phyloP scores from a whole-genome alignment of 768 basidiomycete genomes.

The Podaxis pistillaris region DNA sequence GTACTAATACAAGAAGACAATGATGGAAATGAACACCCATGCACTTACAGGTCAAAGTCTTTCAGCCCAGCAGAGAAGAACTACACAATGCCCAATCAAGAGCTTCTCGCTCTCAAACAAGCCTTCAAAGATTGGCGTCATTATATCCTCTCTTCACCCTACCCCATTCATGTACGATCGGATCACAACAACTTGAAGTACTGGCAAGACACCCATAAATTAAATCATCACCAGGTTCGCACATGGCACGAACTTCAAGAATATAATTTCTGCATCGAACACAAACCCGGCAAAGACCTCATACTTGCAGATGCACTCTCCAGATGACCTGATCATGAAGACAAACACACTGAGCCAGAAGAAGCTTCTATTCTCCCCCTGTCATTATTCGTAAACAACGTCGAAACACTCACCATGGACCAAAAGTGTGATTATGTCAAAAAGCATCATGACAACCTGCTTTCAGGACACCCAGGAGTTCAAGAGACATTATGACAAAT shows the following conservation, averaged over 20 bases:
- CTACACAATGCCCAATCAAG: not conserved
- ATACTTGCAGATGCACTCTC: constrained; percentile 19
- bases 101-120: not conserved
- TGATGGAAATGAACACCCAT: not conserved
- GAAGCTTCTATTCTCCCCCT: not conserved
- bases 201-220: constrained; percentile 22
- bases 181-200: constrained; percentile 12
- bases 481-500: no score
- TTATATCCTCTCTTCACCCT: not conserved
- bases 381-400: no score
- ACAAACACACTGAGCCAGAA: constrained; percentile 17
- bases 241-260: constrained; percentile 29
- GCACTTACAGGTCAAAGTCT: constrained; percentile 3
- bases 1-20: constrained; percentile 9
- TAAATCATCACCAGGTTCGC: constrained; percentile 23
- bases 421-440: no score
- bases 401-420: no score
- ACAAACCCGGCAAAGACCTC: constrained; percentile 20
- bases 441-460: no score
- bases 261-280: constrained; percentile 28
- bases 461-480: no score
- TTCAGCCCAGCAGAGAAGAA: not conserved
- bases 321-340: constrained; percentile 16
- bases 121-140: constrained; percentile 15
- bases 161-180: not conserved